Base-by-base conservation (phyloP, 345 rosid species). In the Passiflora organensis region DNA sequence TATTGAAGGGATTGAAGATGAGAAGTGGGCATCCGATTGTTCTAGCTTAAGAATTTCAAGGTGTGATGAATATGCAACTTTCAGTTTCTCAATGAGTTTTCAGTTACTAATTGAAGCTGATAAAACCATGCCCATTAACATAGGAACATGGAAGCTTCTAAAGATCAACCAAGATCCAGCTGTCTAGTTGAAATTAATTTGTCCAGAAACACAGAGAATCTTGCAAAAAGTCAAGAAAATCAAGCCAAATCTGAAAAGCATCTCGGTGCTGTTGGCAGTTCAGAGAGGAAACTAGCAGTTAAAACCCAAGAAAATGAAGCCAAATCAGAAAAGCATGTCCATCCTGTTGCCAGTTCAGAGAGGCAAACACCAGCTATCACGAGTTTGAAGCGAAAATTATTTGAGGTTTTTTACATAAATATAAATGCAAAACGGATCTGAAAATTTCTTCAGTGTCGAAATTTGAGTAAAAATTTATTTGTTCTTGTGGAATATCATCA, bases 311-410 rank as follows among this genome's bases (percentile, higher is more conserved):
- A 54, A 23, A 68, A 53, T 48, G 61, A 52, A 6, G 44, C 24
- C 67, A 63, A 52, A 9, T 41, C 24, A 69, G 55, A 68, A 53
- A 60, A 23, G 53, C 51, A 24, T 60, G 56, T 44, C 41, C 69
- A 51, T 59, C 49, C 77, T 63, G 58, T 60, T 71, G 62, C 53
- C 32, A 72, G 59, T 25, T 57, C 63, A 32, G 67, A 74, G 67
- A 77, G 50, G 48, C 70, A 67, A 63, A 51, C 62, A 16, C 65
- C 62, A 43, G 50, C 2, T 18, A 68, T 56, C 12, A 48, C 82
- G 60, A 79, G 86, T 51, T 70, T 88, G 55, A 93, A 93, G 65
- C 70, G 99, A 51, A 88, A 88, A 81, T 70, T 64, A 41, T 56
- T 25, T 50, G 82, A 83, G 91, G 89, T 89, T 63, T 56, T 15